Percentiles rank a stretch among this genome's conserved stretches.
Evolutionary conservation across 1,284 basidiomycete species (phyloP).

Genomic region (Ganoderma sinense): DNA sequence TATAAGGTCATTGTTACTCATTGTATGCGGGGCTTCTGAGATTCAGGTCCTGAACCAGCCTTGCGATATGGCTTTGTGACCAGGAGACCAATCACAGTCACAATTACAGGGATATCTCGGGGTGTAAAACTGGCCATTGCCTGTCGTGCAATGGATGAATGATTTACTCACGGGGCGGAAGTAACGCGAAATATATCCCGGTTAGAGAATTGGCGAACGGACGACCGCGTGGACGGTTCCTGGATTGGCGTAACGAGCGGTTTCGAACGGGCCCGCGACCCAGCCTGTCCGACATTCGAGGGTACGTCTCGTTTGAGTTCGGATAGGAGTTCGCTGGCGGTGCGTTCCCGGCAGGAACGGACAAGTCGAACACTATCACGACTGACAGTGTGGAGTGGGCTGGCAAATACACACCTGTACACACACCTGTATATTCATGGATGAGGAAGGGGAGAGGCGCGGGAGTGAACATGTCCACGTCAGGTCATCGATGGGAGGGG

Average conservation of each 20-base stretch:
- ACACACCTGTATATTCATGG: too few species aligned
- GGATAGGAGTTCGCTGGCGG: not conserved
- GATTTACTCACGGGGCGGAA: slow-evolving; percentile 4
- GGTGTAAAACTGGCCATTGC: too few species aligned
- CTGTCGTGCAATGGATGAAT: not conserved
- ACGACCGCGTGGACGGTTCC: not conserved
- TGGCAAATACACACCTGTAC: not conserved
- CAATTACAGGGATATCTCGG: too few species aligned
- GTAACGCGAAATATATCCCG: not conserved
- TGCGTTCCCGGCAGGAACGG: not conserved
- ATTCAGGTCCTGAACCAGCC: too few species aligned
- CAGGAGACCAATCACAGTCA: too few species aligned
- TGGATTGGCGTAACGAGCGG: not conserved
- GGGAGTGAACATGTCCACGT: not conserved
- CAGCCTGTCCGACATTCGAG: not conserved
- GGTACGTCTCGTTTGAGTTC: not conserved
- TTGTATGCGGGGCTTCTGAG: too few species aligned
- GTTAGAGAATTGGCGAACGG: not conserved
- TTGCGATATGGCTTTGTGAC: too few species aligned
- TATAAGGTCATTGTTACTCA: too few species aligned
- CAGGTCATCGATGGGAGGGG: not conserved
- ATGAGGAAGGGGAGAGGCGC: too few species aligned
- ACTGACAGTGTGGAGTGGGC: not conserved
- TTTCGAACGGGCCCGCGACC: not conserved
- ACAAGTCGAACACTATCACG: too few species aligned